Percentiles rank a stretch among this genome's conserved stretches.
Evolutionary conservation across 306 rosid genomes (phyloP).

Genomic region (Pyrus bretschneideri): DNA sequence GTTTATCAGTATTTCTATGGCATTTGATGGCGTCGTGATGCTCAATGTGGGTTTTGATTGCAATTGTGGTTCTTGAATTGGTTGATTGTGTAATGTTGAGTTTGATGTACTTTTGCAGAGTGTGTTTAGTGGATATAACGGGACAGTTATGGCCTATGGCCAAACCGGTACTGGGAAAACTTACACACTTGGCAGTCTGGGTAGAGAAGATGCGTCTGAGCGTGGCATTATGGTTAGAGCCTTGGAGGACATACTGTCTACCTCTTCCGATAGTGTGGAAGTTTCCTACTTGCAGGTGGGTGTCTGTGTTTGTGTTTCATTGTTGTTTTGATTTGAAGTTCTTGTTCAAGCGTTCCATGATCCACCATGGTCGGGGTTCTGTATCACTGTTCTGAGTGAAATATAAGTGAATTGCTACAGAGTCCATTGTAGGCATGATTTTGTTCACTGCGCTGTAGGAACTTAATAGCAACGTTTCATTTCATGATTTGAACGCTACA

Average conservation of each 20-base stretch:
- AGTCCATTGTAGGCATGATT: background rate
- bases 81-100: background rate
- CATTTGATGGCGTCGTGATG: background rate
- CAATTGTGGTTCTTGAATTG: background rate
- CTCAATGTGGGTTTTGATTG: background rate
- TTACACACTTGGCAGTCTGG: slow-evolving; percentile 59
- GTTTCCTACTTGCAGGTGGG: slow-evolving; percentile 63
- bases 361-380: background rate
- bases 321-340: background rate
- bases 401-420: background rate
- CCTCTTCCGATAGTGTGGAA: slow-evolving; percentile 44
- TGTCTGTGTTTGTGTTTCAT: background rate
- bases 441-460: background rate
- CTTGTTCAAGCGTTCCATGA: background rate
- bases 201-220: slow-evolving; percentile 50
- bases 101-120: slow-evolving; percentile 40
- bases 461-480: background rate
- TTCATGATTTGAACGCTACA: background rate
- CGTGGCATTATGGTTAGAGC: slow-evolving; percentile 71
- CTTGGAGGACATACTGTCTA: slow-evolving; percentile 50
- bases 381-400: background rate
- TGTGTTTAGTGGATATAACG: slow-evolving; percentile 63
- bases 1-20: background rate
- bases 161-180: slow-evolving; percentile 80
- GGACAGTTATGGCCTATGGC: slow-evolving; percentile 76